Conservation (phyloP, 2,329 filamentous ascomycete species). For the Penicillium sp. region DNA sequence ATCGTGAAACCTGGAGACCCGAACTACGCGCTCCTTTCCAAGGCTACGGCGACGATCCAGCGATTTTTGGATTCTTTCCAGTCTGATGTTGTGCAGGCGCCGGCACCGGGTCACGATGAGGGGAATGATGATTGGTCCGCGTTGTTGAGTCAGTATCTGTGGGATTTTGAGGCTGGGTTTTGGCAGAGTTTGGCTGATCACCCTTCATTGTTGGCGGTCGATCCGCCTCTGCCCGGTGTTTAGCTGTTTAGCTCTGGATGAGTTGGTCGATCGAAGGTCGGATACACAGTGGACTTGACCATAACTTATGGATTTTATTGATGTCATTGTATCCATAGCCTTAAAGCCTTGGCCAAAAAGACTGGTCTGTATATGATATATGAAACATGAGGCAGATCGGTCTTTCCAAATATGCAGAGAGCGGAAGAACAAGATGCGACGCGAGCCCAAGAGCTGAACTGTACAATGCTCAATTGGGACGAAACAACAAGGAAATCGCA, state of each 20-base stretch:
- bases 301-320: conserved; percentile 1
- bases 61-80: conserved; percentile 24
- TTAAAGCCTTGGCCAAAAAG: conserved; percentile 1
- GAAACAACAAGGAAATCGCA: conserved; percentile 4
- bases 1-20: conserved; percentile 23
- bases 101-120: conserved; percentile 10
- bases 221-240: conserved; percentile 17
- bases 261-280: too few species aligned
- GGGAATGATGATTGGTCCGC: conserved; percentile 20
- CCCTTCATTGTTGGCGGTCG: conserved; percentile 20
- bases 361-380: conserved; percentile 14
- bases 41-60: conserved; percentile 24
- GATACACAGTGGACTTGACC: too few species aligned
- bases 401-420: conserved; percentile 14
- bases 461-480: conserved; percentile 17
- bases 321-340: not conserved
- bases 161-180: conserved; percentile 27
- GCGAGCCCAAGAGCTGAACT: conserved; percentile 11
- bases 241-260: conserved; percentile 4
- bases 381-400: conserved; percentile 1
- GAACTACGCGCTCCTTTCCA: conserved; percentile 23
- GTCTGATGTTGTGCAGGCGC: conserved; percentile 10
- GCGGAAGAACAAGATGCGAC: conserved; percentile 5
- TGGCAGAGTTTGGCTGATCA: conserved; percentile 27
- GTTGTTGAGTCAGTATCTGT: conserved; percentile 20